Base-by-base conservation (phyloP, 2,329 filamentous ascomycete species). In the Sporothrix sp. region DNA sequence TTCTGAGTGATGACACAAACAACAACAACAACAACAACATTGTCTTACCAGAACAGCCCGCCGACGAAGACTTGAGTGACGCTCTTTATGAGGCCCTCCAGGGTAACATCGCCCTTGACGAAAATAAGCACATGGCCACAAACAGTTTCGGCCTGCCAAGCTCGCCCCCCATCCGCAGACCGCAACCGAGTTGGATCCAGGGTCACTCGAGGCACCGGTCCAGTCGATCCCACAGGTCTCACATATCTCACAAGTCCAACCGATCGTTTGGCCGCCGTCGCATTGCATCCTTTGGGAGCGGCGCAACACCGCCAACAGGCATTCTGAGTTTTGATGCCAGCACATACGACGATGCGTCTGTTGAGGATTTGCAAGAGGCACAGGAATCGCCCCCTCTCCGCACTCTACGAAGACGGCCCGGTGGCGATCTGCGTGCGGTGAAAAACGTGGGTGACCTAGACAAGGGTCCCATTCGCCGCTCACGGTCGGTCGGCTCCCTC, bases 341-440 rank as follows among this genome's bases (percentile, higher is more conserved):
- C 0, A 75, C 74, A 0, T 71, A 71, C 38, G 79, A 78, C 0
- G 75, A 68, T 35, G 64, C 58, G 5, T 82, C 79, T 2, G 67
- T 73, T 20, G 68, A 68, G 6, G 71, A 70, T 4, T 61, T 69
- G 3, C 71, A 72, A 0, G 70, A 71, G 7, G 71, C 68, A 54
- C 48, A 71, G 2, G 63, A 73, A 43, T 72, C 76, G 1, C 67
- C 68, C 18, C 79, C 79, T n/a, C 66, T 78, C 7, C 77, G 82
- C 39, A 72, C 83, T 37, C 72, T 93, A 54, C 76, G 87, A 54
- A 73, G 87, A 61, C 75, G 82, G 13, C 87, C 85, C 7, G 87
- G 86, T 43, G 85, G 87, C 30, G 81, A 91, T 62, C 67, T 93
- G 43, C 77, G 83, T 55, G 83, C 81, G 14, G 83, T 78, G 33